Conservation (phyloP, 2,329 filamentous ascomycete species). For the Alternaria angustiovoidea region DNA sequence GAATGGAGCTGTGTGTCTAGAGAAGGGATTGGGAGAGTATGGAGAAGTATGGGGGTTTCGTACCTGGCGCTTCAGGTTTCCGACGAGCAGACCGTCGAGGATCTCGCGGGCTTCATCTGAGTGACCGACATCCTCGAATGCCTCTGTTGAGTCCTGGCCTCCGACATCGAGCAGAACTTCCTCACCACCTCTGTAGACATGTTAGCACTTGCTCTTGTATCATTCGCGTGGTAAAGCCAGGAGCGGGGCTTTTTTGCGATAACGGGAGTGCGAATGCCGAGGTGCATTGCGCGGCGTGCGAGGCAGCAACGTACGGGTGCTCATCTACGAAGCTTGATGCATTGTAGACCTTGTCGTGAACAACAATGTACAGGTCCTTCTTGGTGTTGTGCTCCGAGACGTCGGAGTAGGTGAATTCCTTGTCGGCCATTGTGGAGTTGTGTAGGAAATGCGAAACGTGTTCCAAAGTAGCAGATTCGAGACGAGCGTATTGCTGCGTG, state of each 20-base stretch:
- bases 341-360: constrained; percentile 98
- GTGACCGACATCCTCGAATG: constrained; percentile 99
- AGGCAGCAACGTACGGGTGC: constrained; percentile 75
- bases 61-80: constrained; percentile 51
- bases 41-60: background rate
- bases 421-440: constrained; percentile 45
- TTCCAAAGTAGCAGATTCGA: background rate
- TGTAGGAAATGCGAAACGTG: constrained; percentile 7
- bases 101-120: constrained; percentile 98
- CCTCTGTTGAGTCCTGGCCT: constrained; percentile 95
- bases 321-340: constrained; percentile 89
- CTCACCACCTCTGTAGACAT: constrained; percentile 82
- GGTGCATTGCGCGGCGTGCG: constrained; percentile 3
- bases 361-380: constrained; percentile 90
- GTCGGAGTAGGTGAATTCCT: constrained; percentile 53
- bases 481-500: constrained; percentile 1
- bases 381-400: constrained; percentile 63
- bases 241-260: constrained; percentile 15
- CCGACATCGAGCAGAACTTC: constrained; percentile 96
- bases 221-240: background rate
- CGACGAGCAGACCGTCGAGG: constrained; percentile 64
- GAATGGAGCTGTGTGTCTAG: background rate
- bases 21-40: background rate
- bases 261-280: background rate
- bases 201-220: constrained; percentile 14